Evolutionary conservation across 2,329 filamentous ascomycete species (phyloP), one percentile per base, ranked within the genome.

Genomic region (Boeremia lycopersici): DNA sequence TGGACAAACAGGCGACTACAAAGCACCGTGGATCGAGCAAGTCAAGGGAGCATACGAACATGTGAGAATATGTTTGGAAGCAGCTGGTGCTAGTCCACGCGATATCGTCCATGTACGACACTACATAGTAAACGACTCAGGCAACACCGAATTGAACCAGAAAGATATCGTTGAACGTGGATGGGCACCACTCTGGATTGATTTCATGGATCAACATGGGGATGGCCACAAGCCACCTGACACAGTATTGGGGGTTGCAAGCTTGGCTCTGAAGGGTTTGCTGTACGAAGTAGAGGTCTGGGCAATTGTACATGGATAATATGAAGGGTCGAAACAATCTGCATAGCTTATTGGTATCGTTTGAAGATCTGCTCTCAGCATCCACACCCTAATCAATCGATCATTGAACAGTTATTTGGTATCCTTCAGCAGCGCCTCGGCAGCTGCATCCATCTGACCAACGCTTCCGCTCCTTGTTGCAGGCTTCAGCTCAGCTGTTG

Each of bases 361-460:
- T 46, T 9, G 13, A 2, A 44, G 17, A 19, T 10, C n/a, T 15
- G 31, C 30, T n/a, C 10, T 12, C n/a, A 12, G 5, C 30, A 5
- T n/a, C 6, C 11, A 12, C 2, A 36, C 9, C 29, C 17, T 23
- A 23, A 6, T 25, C n/a, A 29, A 10, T 41, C 35, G 15, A 34
- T 44, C 15, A 29, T 11, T 40, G 3, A 33, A 10, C 26, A 25
- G 9, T 35, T 65, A 74, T 58, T 74, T 74, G 9, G 68, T 59
- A 2, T 73, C 69, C 57, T 74, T 74, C 60, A 81, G 63, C 35
- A 81, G 56, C 41, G 79, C 78, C 61, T 80, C 79, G 7, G 78
- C 78, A 25, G 74, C 74, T 48, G 77, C 78, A 60, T 81, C 76
- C 57, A 73, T 78, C 41, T 77, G 74, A 3, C 75, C 74, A n/a